Evolutionary conservation across 2,329 filamentous ascomycete genomes (phyloP), one percentile per base, ranked within the genome.

Genomic region (Epichloe hybrida): DNA sequence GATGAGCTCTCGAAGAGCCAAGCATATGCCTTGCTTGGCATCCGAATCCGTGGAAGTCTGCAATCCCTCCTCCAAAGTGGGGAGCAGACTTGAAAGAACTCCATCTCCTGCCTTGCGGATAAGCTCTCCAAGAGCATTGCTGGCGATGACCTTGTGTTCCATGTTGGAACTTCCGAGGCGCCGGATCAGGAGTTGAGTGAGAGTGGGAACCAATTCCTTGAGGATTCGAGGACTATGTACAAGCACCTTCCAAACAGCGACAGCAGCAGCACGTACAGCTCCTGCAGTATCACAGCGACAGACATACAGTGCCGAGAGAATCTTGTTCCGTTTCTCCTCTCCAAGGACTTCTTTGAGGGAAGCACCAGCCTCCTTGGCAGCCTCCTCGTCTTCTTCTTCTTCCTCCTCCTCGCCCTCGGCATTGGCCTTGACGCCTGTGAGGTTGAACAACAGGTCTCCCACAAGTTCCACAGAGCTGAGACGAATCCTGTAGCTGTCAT

Each of bases 111-210:
- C 91, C 69, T 95, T 96, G 61, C 93, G 84, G 62, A 98, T 97
- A 57, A 98, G 81, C 66, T 98, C 93, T 62, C 93, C 93, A 51
- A 98, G 77, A 46, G 93, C 89, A 66, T 97, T 97, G 66, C 91
- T 91, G 57, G 94, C 93, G 73, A 98, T 98, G 59, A 95, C 86
- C 73, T 96, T 97, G 68, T 98, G 93, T 67, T 98, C 93, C 84
- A 95, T 90, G 63, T 96, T 97, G 44, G 90, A 86, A 66, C 90
- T 97, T 55, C 89, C 93, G 58, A 98, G 79, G 46, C 93, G 86
- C 53, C 88, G 83, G 64, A 98, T 97, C 59, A 98, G 85, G 56
- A 98, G 81, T 65, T 96, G 90, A 5, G 89, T 95, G 54, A 98
- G 83, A 1, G 89, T 96, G 43, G 93, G 91, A 45, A 96, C 85